Evolutionary conservation across 1,139 yeast genomes (phyloP).

Genomic region (Suhomyces taliae): DNA sequence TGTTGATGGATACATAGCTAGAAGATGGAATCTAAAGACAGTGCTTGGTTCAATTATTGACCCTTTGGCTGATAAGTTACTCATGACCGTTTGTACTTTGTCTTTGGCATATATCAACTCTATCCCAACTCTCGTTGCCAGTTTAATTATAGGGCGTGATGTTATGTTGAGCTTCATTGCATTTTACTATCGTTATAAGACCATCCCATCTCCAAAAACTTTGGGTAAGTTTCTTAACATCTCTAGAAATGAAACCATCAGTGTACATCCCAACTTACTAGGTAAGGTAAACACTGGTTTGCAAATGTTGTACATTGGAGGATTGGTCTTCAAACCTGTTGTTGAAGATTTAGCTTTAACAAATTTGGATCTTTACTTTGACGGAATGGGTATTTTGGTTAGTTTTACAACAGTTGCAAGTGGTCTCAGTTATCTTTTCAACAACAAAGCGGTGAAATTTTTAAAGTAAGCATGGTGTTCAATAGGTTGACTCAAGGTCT

Average conservation of each 20-base stretch:
- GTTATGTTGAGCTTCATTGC: conserved; percentile 75
- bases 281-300: conserved; percentile 88
- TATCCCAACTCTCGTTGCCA: conserved; percentile 69
- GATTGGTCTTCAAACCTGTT: conserved; percentile 68
- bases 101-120: conserved; percentile 70
- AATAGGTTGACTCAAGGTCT: background rate
- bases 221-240: conserved; percentile 66
- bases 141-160: conserved; percentile 82
- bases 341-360: conserved; percentile 29
- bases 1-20: conserved; percentile 87
- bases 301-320: conserved; percentile 88
- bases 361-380: conserved; percentile 17
- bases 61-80: conserved; percentile 91
- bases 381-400: conserved; percentile 47
- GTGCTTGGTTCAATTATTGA: conserved; percentile 89
- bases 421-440: conserved; percentile 62
- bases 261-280: conserved; percentile 84
- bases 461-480: conserved; percentile 2
- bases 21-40: conserved; percentile 73
- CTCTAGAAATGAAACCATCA: conserved; percentile 77
- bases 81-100: conserved; percentile 84
- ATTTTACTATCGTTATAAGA: conserved; percentile 65
- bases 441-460: conserved; percentile 12
- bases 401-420: conserved; percentile 77
- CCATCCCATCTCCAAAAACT: conserved; percentile 78